Conservation (phyloP, 495 filamentous ascomycete species). For the Pyrenula massariospora region DNA sequence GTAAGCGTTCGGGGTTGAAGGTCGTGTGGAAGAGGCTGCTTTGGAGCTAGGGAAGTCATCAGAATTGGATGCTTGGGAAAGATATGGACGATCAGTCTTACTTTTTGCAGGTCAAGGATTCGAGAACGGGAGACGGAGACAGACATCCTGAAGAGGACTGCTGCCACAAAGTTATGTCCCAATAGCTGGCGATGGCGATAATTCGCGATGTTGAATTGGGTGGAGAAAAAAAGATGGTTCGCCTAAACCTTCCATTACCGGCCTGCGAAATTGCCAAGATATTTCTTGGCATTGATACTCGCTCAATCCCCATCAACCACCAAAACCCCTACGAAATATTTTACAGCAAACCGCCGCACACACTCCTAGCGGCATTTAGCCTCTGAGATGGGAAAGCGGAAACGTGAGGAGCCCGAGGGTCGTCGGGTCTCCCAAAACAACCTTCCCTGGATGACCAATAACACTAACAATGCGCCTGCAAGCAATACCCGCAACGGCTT, state of each 20-base stretch:
- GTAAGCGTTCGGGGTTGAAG: conserved; percentile 71
- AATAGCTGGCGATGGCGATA: too few relatives aligned
- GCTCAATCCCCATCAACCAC: too few relatives aligned
- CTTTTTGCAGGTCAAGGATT: conserved; percentile 65
- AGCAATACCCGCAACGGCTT: not conserved
- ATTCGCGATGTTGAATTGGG: too few relatives aligned
- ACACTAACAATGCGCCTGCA: not conserved
- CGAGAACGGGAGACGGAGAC: conserved; percentile 68
- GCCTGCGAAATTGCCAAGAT: too few relatives aligned
- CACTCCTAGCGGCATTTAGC: too few relatives aligned
- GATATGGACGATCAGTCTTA: not conserved
- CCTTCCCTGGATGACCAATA: not conserved
- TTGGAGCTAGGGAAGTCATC: conserved; percentile 50
- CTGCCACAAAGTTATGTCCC: too few relatives aligned
- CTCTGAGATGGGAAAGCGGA: conserved; percentile 2
- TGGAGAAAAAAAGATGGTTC: too few relatives aligned
- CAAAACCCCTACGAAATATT: too few relatives aligned
- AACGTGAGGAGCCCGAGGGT: not conserved
- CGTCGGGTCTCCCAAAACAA: not conserved
- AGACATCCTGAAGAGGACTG: conserved; percentile 7
- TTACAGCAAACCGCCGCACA: too few relatives aligned
- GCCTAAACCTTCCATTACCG: too few relatives aligned
- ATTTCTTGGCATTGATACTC: too few relatives aligned
- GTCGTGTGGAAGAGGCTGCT: conserved; percentile 83
- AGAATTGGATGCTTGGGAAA: not conserved